Percentiles rank a stretch among this genome's conserved stretches.
phyloP scores from a whole-genome alignment of 2,329 filamentous ascomycete genomes.

The Cercospora brassicicola region DNA sequence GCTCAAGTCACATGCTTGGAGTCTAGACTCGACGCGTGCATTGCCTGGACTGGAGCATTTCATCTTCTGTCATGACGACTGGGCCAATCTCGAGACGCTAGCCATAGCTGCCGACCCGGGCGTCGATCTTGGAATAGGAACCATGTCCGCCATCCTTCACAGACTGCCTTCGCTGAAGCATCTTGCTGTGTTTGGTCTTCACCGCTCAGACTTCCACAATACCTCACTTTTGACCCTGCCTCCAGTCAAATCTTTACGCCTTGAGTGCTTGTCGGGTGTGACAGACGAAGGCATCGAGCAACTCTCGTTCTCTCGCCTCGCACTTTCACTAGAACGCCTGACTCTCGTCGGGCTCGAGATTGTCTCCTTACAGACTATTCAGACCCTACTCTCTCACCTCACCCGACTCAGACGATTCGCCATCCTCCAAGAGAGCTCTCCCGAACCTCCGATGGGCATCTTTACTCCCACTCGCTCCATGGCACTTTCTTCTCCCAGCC shows the following conservation, averaged over 20 bases:
- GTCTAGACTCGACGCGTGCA: conserved; percentile 41
- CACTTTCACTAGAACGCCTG: conserved; percentile 49
- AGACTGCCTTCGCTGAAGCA: conserved; percentile 55
- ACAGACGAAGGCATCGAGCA: conserved; percentile 56
- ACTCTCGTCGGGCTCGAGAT: conserved; percentile 57
- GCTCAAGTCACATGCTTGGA: conserved; percentile 58
- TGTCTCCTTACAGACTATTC: conserved; percentile 53
- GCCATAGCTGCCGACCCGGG: conserved; percentile 51
- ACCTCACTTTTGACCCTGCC: conserved; percentile 56
- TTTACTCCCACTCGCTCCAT: conserved; percentile 39
- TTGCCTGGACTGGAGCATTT: conserved; percentile 54
- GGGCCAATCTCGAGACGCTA: conserved; percentile 55
- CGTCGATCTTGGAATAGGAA: conserved; percentile 52
- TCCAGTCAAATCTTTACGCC: conserved; percentile 53
- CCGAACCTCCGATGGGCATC: conserved; percentile 45
- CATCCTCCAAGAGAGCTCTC: conserved; percentile 54
- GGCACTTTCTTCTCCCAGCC: conserved; percentile 50
- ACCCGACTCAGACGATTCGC: conserved; percentile 51
- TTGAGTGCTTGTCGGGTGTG: conserved; percentile 57
- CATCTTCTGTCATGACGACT: conserved; percentile 54
- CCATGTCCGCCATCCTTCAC: conserved; percentile 56
- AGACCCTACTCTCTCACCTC: conserved; percentile 53
- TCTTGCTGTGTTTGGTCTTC: conserved; percentile 57
- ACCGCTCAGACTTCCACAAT: conserved; percentile 57
- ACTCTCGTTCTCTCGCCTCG: conserved; percentile 51